phyloP scores from a whole-genome alignment of 1,139 yeast genomes.

The Insectozyma bohioensis region DNA sequence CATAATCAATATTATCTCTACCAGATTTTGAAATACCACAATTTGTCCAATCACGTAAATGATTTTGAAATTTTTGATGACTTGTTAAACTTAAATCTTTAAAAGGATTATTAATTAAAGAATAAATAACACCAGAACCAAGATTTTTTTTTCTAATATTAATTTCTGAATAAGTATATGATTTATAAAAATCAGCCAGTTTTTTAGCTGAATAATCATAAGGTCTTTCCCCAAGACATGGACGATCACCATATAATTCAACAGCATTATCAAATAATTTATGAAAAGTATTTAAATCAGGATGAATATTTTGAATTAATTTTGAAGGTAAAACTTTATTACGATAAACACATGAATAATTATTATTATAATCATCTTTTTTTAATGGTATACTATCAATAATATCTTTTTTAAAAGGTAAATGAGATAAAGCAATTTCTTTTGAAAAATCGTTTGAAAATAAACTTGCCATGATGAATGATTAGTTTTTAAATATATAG shows the following conservation, averaged over 20 bases:
- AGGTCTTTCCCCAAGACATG: conserved; percentile 30
- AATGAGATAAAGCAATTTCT: conserved; percentile 14
- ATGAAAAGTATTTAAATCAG: conserved; percentile 28
- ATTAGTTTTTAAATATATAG: too few relatives aligned
- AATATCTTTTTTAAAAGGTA: conserved; percentile 15
- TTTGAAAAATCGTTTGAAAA: conserved; percentile 9
- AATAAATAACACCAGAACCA: conserved; percentile 31
- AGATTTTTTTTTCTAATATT: conserved; percentile 19
- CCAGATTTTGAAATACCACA: conserved; percentile 8
- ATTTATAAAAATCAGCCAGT: conserved; percentile 17
- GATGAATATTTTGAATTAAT: conserved; percentile 17
- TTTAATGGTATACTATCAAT: conserved; percentile 8
- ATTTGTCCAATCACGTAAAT: conserved; percentile 16
- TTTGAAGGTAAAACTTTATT: conserved; percentile 13
- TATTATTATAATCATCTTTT: conserved; percentile 6
- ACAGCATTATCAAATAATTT: conserved; percentile 28
- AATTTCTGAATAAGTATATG: conserved; percentile 18
- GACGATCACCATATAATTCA: conserved; percentile 18
- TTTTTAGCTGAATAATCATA: conserved; percentile 23
- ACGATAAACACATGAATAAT: conserved; percentile 14
- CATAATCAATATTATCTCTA: conserved; percentile 10
- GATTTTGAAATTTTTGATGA: conserved; percentile 25
- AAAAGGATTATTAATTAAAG: conserved; percentile 25
- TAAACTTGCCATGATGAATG: conserved; percentile 13
- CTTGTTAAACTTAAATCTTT: conserved; percentile 17